Evolutionary conservation across 2,329 filamentous ascomycete species (phyloP).

Genomic region (Xylaria sp.): DNA sequence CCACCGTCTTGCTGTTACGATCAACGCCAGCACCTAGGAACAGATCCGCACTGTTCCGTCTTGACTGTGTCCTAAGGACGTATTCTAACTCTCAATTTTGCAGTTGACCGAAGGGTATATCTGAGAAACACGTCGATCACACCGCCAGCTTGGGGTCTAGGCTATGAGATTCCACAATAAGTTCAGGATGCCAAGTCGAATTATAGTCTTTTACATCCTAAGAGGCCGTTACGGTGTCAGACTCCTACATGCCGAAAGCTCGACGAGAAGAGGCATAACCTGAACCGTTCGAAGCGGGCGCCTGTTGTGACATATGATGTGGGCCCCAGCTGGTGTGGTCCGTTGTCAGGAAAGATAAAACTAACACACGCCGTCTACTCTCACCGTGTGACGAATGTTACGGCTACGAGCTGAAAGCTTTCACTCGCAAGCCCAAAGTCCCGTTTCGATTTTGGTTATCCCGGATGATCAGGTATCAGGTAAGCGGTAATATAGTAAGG

Average conservation of each 20-base stretch:
- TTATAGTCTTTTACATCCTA: background rate
- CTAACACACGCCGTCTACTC: background rate
- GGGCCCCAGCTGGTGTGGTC: background rate
- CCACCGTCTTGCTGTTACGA: background rate
- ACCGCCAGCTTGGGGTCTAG: slow-evolving; percentile 14
- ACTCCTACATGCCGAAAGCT: background rate
- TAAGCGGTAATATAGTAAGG: background rate
- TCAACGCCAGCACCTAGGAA: background rate
- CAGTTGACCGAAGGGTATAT: slow-evolving; percentile 38
- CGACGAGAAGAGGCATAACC: background rate
- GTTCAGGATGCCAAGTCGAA: background rate
- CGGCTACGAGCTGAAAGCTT: background rate
- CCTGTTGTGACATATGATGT: background rate
- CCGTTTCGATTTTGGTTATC: background rate
- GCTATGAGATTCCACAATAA: slow-evolving; percentile 17
- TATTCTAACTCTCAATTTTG: background rate
- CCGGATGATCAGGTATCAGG: background rate
- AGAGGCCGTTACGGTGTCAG: background rate
- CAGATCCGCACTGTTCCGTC: background rate
- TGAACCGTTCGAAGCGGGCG: background rate
- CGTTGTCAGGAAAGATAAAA: background rate
- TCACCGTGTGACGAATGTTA: background rate
- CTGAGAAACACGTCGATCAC: slow-evolving; percentile 30
- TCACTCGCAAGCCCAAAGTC: background rate
- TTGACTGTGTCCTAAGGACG: background rate